Conservation (phyloP, 768 basidiomycete genomes). For the Hygrophorus pudorinus region DNA sequence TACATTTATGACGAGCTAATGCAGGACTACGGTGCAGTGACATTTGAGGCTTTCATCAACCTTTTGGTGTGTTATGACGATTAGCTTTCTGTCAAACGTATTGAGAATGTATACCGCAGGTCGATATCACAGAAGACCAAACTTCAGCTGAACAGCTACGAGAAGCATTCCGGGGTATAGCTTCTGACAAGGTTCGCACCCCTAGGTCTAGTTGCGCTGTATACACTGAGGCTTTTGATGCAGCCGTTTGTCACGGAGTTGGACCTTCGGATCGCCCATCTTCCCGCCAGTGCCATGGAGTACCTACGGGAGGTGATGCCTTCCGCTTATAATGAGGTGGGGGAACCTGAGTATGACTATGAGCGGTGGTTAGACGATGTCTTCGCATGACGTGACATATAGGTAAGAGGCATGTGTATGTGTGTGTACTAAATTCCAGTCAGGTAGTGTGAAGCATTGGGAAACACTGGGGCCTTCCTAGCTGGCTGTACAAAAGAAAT, state of each 20-base stretch:
- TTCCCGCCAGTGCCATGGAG: constrained; percentile 65
- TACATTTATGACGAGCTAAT: constrained; percentile 73
- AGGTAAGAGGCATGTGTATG: too few relatives aligned
- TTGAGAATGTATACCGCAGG: constrained; percentile 33
- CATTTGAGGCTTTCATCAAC: constrained; percentile 90
- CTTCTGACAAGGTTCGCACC: constrained; percentile 68
- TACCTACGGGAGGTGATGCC: constrained; percentile 85
- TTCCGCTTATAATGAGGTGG: constrained; percentile 33
- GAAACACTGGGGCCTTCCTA: too few relatives aligned
- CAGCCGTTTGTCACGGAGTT: constrained; percentile 91
- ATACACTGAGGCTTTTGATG: constrained; percentile 10
- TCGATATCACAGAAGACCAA: constrained; percentile 93
- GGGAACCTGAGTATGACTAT: constrained; percentile 70
- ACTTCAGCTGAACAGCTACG: constrained; percentile 87
- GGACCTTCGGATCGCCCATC: constrained; percentile 75
- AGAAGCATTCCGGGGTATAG: constrained; percentile 88
- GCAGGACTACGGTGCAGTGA: constrained; percentile 78
- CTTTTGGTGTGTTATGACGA: constrained; percentile 49
- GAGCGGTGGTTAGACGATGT: constrained; percentile 76
- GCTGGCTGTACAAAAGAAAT: too few relatives aligned
- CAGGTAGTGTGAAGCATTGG: too few relatives aligned
- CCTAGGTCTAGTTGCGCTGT: background rate
- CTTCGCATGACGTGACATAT: constrained; percentile 44
- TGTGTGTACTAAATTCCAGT: too few relatives aligned
- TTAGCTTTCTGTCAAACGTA: background rate